A percentile compares a stretch with the other conserved stretches of the same genome.
Conservation (phyloP, 495 filamentous ascomycete genomes). For the Penicillium goetzii region DNA sequence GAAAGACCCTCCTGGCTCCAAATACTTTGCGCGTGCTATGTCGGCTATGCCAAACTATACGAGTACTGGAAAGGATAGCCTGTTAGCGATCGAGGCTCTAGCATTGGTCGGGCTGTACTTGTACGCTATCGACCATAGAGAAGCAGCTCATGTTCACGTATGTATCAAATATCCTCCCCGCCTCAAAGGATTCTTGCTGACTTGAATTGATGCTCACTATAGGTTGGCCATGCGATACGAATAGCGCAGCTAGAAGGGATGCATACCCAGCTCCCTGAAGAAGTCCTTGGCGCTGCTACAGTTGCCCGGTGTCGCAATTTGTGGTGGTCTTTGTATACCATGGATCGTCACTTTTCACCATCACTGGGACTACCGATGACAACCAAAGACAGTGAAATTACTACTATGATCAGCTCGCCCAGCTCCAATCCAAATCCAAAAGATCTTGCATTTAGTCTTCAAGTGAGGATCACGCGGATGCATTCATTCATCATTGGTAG, state of each 20-base stretch:
- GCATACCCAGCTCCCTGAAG: slow-evolving; percentile 42
- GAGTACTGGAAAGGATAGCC: slow-evolving; percentile 31
- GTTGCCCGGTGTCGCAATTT: slow-evolving; percentile 38
- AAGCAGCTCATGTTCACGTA: slow-evolving; percentile 41
- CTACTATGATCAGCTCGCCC: slow-evolving; percentile 30
- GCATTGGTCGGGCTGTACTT: slow-evolving; percentile 42
- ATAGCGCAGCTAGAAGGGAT: slow-evolving; percentile 42
- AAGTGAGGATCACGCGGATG: slow-evolving; percentile 37
- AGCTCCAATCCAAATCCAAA: slow-evolving; percentile 17
- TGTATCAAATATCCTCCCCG: not conserved
- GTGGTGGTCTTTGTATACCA: slow-evolving; percentile 46
- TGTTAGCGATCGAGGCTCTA: slow-evolving; percentile 39
- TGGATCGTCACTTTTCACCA: slow-evolving; percentile 42
- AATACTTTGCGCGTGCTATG: slow-evolving; percentile 44
- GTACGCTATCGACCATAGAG: slow-evolving; percentile 41
- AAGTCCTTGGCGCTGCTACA: slow-evolving; percentile 31
- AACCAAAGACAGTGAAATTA: slow-evolving; percentile 41
- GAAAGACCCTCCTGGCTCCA: slow-evolving; percentile 35
- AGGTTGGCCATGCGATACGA: slow-evolving; percentile 46
- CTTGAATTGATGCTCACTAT: not conserved
- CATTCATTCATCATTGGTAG: slow-evolving; percentile 34
- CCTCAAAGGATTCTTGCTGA: not conserved
- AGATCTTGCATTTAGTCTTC: slow-evolving; percentile 35
- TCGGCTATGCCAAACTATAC: slow-evolving; percentile 41
- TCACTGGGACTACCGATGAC: slow-evolving; percentile 43